A percentile compares a stretch with the other conserved stretches of the same genome.
phyloP scores from a whole-genome alignment of 1,284 basidiomycete species.

The Meripilus lineatus region DNA sequence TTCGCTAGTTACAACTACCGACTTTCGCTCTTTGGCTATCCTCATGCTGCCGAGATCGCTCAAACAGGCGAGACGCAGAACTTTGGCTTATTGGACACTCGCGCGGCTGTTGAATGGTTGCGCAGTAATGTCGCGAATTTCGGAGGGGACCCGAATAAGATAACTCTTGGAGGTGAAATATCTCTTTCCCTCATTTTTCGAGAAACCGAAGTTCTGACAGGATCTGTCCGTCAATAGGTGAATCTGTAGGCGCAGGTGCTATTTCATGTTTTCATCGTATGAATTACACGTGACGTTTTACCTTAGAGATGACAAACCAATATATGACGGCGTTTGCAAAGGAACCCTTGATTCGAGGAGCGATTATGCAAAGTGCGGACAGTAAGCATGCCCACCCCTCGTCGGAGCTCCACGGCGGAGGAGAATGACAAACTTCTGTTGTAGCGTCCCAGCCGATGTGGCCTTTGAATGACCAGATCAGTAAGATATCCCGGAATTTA shows the following conservation, averaged over 20 bases:
- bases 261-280: neutral
- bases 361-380: constrained; percentile 38
- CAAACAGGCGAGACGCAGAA: constrained; percentile 35
- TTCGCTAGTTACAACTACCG: constrained; percentile 42
- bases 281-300: neutral
- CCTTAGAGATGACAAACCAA: constrained; percentile 36
- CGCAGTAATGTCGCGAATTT: constrained; percentile 34
- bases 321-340: constrained; percentile 36
- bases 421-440: neutral
- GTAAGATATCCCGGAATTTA: constrained; percentile 30
- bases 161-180: constrained; percentile 34
- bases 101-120: constrained; percentile 40
- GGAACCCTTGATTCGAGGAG: constrained; percentile 34
- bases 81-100: constrained; percentile 37
- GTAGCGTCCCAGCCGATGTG: constrained; percentile 37
- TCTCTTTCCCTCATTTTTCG: neutral
- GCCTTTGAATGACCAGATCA: constrained; percentile 34
- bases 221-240: constrained; percentile 17
- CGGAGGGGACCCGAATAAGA: constrained; percentile 39
- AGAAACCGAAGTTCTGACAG: neutral
- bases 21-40: constrained; percentile 36
- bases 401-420: neutral
- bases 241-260: constrained; percentile 38
- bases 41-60: constrained; percentile 35
- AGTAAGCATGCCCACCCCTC: constrained; percentile 20